phyloP scores from a whole-genome alignment of 179 eudicot species.

The Sideroxylon spinosum region DNA sequence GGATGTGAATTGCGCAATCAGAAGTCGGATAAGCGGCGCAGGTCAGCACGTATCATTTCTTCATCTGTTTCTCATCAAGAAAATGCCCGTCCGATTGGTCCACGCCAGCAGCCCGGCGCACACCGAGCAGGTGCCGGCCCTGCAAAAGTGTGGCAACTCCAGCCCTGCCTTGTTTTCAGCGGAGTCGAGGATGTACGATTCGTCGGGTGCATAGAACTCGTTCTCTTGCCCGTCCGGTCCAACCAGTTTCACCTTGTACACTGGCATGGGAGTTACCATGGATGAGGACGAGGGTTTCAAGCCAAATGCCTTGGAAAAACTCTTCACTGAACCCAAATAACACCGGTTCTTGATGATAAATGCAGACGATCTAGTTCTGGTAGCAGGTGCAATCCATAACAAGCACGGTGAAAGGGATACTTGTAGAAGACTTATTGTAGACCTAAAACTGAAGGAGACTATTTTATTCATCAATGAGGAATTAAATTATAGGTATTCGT shows the following conservation, averaged over 20 bases:
- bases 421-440: conserved; percentile 1
- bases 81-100: conserved; percentile 36
- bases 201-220: conserved; percentile 35
- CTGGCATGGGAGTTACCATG: conserved; percentile 26
- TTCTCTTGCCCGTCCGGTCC: conserved; percentile 32
- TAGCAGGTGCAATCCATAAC: not conserved
- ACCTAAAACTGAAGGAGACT: not conserved
- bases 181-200: conserved; percentile 29
- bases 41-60: conserved; percentile 22
- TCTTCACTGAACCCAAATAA: conserved; percentile 24
- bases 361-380: conserved; percentile 5
- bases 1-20: conserved; percentile 32
- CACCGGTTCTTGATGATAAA: conserved; percentile 2
- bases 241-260: conserved; percentile 35
- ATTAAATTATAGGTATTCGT: not conserved
- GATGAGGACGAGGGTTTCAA: conserved; percentile 21
- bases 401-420: not conserved
- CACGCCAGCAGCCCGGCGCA: conserved; percentile 29
- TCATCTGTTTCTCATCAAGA: conserved; percentile 25
- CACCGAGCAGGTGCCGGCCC: conserved; percentile 36
- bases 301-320: conserved; percentile 27
- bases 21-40: conserved; percentile 24
- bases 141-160: conserved; percentile 38
- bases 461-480: not conserved
- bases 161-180: conserved; percentile 30